Conservation (phyloP, 148 eudicot species). For the Dysphania ambrosioides region DNA sequence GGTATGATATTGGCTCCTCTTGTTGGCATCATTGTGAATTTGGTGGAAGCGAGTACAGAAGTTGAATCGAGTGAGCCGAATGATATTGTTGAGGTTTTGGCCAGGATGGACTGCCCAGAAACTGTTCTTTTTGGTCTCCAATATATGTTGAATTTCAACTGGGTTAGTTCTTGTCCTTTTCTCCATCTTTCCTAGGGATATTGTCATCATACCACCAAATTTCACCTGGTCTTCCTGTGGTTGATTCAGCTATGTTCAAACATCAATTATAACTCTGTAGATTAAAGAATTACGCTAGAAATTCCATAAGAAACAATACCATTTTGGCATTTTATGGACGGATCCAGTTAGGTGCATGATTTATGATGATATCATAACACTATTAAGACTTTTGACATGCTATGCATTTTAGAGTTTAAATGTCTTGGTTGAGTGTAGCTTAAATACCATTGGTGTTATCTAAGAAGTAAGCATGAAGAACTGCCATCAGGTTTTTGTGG, state of each 20-base stretch:
- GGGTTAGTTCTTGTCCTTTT: constrained; percentile 54
- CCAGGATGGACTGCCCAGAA: constrained; percentile 83
- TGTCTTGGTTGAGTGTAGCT: not conserved
- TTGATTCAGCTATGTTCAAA: not conserved
- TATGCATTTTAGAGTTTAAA: not conserved
- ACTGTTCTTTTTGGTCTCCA: constrained; percentile 60
- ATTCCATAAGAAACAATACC: not conserved
- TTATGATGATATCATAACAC: not conserved
- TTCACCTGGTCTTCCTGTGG: not conserved
- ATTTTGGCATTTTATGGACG: not conserved
- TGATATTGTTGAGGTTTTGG: constrained; percentile 71
- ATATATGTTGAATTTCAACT: constrained; percentile 60
- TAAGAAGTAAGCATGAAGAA: too few species aligned
- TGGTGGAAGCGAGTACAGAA: constrained; percentile 59
- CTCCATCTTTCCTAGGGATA: not conserved
- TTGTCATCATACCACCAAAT: not conserved
- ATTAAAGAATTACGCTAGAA: not conserved
- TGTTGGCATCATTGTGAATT: constrained; percentile 77
- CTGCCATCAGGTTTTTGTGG: not conserved
- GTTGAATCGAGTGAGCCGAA: constrained; percentile 41
- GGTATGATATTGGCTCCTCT: constrained; percentile 93
- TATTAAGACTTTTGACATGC: not conserved
- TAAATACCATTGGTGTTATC: too few species aligned
- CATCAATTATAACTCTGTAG: not conserved
- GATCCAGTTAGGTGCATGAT: not conserved